Evolutionary conservation across 1,139 yeast species (phyloP).

Genomic region (Scheffersomyces quercinus): DNA sequence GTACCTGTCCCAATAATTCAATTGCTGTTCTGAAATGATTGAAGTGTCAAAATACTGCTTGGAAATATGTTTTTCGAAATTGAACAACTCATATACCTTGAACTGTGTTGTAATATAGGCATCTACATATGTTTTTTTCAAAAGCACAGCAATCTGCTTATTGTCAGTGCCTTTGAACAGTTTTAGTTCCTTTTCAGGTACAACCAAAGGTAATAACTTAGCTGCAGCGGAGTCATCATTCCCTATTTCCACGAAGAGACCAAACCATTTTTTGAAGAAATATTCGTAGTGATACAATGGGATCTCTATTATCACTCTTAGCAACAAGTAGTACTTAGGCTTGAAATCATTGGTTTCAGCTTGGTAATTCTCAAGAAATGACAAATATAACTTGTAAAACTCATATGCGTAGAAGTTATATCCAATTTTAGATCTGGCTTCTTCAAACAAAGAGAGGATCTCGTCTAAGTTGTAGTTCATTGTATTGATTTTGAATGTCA

Average conservation of each 20-base stretch:
- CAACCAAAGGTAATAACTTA: conserved; percentile 16
- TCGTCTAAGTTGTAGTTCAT: conserved; percentile 28
- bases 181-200: conserved; percentile 21
- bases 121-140: conserved; percentile 51
- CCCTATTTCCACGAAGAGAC: conserved; percentile 38
- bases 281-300: conserved; percentile 79
- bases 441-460: conserved; percentile 54
- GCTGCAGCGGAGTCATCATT: conserved; percentile 25
- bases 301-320: conserved; percentile 63
- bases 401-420: conserved; percentile 70
- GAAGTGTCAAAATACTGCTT: conserved; percentile 53
- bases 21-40: conserved; percentile 43
- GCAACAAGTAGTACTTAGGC: conserved; percentile 44
- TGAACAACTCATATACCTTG: conserved; percentile 60
- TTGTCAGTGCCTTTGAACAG: conserved; percentile 15
- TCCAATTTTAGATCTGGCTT: conserved; percentile 67
- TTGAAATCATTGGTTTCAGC: conserved; percentile 32
- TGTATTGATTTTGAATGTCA: conserved; percentile 53
- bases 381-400: conserved; percentile 73
- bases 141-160: conserved; percentile 24
- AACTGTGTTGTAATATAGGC: conserved; percentile 62
- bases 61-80: conserved; percentile 57
- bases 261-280: conserved; percentile 47
- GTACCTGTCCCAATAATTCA: conserved; percentile 61
- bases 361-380: conserved; percentile 46